These are phyloP conservation scores for Suillus decipiens DNA, from an alignment of 768 basidiomycete genomes.

Conservation along the genomic window DNA sequence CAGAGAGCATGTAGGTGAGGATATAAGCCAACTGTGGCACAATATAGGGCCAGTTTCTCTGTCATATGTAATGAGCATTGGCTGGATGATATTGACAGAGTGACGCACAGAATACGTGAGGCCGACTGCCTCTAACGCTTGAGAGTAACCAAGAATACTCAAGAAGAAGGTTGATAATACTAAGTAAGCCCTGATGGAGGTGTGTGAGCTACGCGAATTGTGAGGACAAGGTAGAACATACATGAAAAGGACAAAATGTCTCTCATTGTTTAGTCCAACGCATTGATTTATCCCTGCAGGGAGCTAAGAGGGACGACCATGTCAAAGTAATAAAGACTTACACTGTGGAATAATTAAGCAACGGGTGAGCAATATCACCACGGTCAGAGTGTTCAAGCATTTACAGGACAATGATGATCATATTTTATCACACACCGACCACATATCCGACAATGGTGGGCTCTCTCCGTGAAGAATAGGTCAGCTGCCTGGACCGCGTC, in stretches of 20 bases:
- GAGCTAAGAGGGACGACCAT: conserved; percentile 8
- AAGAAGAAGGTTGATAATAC: conserved; percentile 68
- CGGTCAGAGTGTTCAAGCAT: conserved; percentile 32
- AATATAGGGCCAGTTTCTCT: conserved; percentile 53
- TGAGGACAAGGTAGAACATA: conserved; percentile 36
- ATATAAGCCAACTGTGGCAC: conserved; percentile 73
- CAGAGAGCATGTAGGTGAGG: conserved; percentile 72
- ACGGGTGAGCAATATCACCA: conserved; percentile 7
- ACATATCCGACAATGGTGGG: conserved; percentile 93
- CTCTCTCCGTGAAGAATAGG: conserved; percentile 53
- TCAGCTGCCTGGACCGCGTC: conserved; percentile 16
- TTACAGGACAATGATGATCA: conserved; percentile 89
- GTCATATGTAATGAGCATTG: conserved; percentile 6
- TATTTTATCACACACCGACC: conserved; percentile 88
- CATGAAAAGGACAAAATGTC: conserved; percentile 97
- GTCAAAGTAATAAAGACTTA: conserved; percentile 27
- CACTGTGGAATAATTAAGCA: conserved; percentile 33
- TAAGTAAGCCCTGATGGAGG: conserved; percentile 68
- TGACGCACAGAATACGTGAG: conserved; percentile 45
- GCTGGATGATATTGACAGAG: background rate
- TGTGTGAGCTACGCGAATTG: background rate
- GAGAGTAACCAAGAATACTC: conserved; percentile 60
- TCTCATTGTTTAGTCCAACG: conserved; percentile 93
- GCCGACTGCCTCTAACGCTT: conserved; percentile 60
- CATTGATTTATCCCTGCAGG: conserved; percentile 92